Evolutionary conservation across 2,329 filamentous ascomycete genomes (phyloP).

Genomic region (Arthrobotrys sphaeroides): DNA sequence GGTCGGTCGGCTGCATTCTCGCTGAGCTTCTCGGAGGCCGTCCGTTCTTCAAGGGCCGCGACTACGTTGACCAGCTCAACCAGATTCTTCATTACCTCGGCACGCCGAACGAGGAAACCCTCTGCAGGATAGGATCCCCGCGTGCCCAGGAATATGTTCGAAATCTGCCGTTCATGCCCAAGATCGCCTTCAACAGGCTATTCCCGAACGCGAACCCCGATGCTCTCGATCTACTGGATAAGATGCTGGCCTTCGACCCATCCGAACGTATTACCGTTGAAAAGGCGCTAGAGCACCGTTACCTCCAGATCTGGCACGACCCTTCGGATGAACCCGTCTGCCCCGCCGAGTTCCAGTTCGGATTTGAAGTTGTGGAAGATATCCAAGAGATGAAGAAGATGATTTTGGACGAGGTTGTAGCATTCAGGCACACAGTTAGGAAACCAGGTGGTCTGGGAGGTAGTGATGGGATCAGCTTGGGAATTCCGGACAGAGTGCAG

Average conservation of each 20-base stretch:
- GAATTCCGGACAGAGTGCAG: slow-evolving; percentile 71
- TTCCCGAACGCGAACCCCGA: slow-evolving; percentile 97
- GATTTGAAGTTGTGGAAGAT: slow-evolving; percentile 97
- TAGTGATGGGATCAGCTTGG: slow-evolving; percentile 11
- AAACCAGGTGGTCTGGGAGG: slow-evolving; percentile 61
- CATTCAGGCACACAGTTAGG: slow-evolving; percentile 76
- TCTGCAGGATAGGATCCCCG: slow-evolving; percentile 91
- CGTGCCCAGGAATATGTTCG: slow-evolving; percentile 98
- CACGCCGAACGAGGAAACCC: slow-evolving; percentile 93
- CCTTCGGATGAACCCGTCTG: slow-evolving; percentile 94
- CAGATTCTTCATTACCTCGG: slow-evolving; percentile 98
- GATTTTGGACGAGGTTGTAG: slow-evolving; percentile 92
- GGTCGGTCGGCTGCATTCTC: slow-evolving; percentile 98
- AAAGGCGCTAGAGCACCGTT: slow-evolving; percentile 92
- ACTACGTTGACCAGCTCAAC: slow-evolving; percentile 99
- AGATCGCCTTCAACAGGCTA: slow-evolving; percentile 85
- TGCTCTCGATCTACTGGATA: slow-evolving; percentile 91
- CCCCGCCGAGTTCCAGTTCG: slow-evolving; percentile 95
- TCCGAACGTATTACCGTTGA: slow-evolving; percentile 93
- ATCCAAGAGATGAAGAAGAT: slow-evolving; percentile 94
- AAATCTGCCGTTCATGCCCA: slow-evolving; percentile 93
- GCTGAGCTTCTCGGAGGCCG: slow-evolving; percentile 94
- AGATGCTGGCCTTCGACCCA: slow-evolving; percentile 97
- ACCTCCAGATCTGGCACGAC: slow-evolving; percentile 98
- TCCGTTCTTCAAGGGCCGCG: slow-evolving; percentile 98